Conservation (phyloP, 1,139 yeast genomes). For the Petasospora fabianii region DNA sequence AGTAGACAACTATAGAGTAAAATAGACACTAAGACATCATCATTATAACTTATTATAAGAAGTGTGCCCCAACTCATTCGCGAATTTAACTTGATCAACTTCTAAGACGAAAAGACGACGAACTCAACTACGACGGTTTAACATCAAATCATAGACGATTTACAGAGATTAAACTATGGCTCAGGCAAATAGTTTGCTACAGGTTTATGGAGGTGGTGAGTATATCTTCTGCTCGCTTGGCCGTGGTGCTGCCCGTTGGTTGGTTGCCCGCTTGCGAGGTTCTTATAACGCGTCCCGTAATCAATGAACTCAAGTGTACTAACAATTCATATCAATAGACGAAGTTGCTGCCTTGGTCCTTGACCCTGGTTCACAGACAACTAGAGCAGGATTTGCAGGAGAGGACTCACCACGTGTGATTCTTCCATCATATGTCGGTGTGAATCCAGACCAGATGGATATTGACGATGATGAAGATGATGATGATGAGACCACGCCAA, state of each 20-base stretch:
- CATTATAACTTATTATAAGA: too few species aligned
- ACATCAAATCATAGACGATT: too few species aligned
- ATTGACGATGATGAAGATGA: slow-evolving; percentile 28
- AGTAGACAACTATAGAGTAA: too few species aligned
- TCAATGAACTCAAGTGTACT: too few species aligned
- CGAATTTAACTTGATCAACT: too few species aligned
- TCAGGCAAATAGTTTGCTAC: slow-evolving; percentile 26
- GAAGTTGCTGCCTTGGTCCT: slow-evolving; percentile 88
- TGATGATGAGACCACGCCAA: slow-evolving; percentile 28
- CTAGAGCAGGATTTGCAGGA: slow-evolving; percentile 91
- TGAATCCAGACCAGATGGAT: slow-evolving; percentile 23
- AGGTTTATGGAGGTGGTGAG: slow-evolving; percentile 54
- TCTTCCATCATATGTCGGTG: slow-evolving; percentile 60
- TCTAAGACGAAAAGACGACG: neutral
- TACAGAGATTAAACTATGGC: slow-evolving; percentile 12
- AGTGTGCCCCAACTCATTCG: too few species aligned
- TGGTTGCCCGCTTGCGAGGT: too few species aligned
- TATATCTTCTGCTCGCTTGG: neutral
- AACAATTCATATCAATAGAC: slow-evolving; percentile 37
- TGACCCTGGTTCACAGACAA: slow-evolving; percentile 83
- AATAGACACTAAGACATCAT: too few species aligned
- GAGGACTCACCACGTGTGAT: slow-evolving; percentile 84
- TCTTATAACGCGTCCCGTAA: too few species aligned
- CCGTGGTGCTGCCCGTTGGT: neutral
- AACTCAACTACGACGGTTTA: neutral